These are phyloP conservation scores for Pezicula neosporulosa DNA, from an alignment of 2,329 filamentous ascomycete species.

Conservation along the genomic window DNA sequence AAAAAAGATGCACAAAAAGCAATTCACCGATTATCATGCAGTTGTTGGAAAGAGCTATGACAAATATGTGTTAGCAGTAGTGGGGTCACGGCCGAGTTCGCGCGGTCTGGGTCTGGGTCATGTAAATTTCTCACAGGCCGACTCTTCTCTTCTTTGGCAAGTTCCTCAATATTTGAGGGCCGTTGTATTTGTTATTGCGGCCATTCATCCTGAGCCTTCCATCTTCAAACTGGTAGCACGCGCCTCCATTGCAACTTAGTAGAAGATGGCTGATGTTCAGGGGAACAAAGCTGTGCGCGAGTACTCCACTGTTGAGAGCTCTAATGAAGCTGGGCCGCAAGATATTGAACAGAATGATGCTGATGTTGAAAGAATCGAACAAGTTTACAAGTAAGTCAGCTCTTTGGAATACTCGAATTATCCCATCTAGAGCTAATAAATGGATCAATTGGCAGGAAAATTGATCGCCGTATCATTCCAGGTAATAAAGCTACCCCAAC, in stretches of 20 bases:
- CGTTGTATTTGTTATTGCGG: too few relatives aligned
- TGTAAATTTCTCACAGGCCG: too few relatives aligned
- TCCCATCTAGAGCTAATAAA: neutral
- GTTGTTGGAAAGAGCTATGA: too few relatives aligned
- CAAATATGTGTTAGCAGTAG: too few relatives aligned
- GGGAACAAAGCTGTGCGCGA: conserved; percentile 3
- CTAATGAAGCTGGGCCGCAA: neutral
- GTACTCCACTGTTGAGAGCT: conserved; percentile 2
- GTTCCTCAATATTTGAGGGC: too few relatives aligned
- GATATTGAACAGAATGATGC: conserved; percentile 15
- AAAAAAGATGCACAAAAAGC: too few relatives aligned
- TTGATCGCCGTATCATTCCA: conserved; percentile 55
- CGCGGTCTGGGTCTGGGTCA: too few relatives aligned
- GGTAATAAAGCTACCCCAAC: conserved; percentile 21
- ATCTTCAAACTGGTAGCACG: conserved; percentile 22
- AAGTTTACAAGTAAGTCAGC: conserved; percentile 32
- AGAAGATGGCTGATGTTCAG: conserved; percentile 18
- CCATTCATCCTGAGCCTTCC: neutral
- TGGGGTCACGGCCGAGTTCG: too few relatives aligned
- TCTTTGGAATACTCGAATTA: neutral
- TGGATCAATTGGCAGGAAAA: conserved; percentile 32
- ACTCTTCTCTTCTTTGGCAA: too few relatives aligned
- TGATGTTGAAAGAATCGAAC: conserved; percentile 28
- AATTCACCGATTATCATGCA: too few relatives aligned
- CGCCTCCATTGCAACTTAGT: conserved; percentile 27